Base-by-base conservation (phyloP, 2,329 filamentous ascomycete species). In the Nakataea oryzae region DNA sequence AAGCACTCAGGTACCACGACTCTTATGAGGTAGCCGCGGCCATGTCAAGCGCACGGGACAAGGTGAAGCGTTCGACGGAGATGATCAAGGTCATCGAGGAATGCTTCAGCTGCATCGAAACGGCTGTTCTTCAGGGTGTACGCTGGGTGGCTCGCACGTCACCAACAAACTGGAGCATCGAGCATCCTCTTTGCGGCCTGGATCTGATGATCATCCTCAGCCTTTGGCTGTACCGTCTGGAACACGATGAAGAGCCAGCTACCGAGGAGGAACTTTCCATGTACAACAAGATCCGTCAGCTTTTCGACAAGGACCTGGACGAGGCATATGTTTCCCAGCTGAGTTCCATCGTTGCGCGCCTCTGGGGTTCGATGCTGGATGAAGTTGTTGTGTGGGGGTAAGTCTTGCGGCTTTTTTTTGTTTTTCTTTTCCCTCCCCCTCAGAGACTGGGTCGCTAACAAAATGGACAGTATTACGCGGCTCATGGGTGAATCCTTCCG, bases 371-470 rank as follows among this genome's bases (percentile, higher is more conserved):
- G 66, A 97, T 97, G 89, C 87, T 97, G 67, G 95, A 97, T 73
- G 95, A 97, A 77, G 95, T 97, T 66, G 93, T 97, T 68, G 95
- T 99, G 64, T 97, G 95, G 95, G 95, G 95, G 92, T 96, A 88
- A 86, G 92, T 89, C 61, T 28, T 32, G 21, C 57, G 17, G 21
- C 56, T 56, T 29, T 32, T 60, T 61, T 11, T 17, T 54, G 17
- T n/a, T 21, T 12, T 7, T 50, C 50, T 57, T 57, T 32, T 29
- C n/a, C n/a, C n/a, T n/a, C n/a, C n/a, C n/a, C n/a, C n/a, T 13
- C 8, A n/a, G 17, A n/a, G 17, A 56, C 1, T 9, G 29, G 17
- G 13, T 59, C 61, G 67, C 82, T 85, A 79, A 86, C 75, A 60
- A 8, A 4, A 28, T 27, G 34, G 17, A 28, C 70, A 93, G 90